Conservation (phyloP, 352 stramenopile genomes). For the Phytopythium chamaehyphon region DNA sequence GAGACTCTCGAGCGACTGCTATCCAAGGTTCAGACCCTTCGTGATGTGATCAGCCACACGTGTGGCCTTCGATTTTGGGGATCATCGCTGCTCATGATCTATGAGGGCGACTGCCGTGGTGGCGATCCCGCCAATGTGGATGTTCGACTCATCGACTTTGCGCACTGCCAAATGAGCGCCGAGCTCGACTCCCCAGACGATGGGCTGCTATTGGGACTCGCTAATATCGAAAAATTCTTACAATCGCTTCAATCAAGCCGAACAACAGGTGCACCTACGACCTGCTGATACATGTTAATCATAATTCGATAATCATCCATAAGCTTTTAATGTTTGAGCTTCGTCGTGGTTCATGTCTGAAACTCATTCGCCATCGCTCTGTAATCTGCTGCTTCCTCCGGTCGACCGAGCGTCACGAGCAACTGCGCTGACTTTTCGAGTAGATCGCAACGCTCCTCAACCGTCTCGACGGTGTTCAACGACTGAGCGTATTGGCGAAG, state of each 20-base stretch:
- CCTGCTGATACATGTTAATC: too few relatives aligned
- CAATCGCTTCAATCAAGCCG: slow-evolving; percentile 22
- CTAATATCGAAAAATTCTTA: slow-evolving; percentile 53
- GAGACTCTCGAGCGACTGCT: slow-evolving; percentile 41
- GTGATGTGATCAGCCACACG: slow-evolving; percentile 35
- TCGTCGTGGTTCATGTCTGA: slow-evolving; percentile 20
- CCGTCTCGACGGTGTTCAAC: slow-evolving; percentile 33
- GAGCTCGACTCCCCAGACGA: slow-evolving; percentile 48
- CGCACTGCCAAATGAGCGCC: slow-evolving; percentile 67
- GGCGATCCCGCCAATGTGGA: slow-evolving; percentile 20
- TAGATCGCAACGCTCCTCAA: slow-evolving; percentile 37
- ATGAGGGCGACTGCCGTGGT: slow-evolving; percentile 54
- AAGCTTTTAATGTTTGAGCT: too few relatives aligned
- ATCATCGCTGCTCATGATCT: slow-evolving; percentile 67
- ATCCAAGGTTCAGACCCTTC: slow-evolving; percentile 37
- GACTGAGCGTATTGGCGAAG: slow-evolving; percentile 63
- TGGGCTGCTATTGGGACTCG: slow-evolving; percentile 58
- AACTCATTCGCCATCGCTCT: slow-evolving; percentile 53
- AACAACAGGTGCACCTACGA: slow-evolving; percentile 1
- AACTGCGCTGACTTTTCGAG: slow-evolving; percentile 63
- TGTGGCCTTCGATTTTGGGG: slow-evolving; percentile 71
- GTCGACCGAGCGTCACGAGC: slow-evolving; percentile 58
- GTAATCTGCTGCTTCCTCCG: slow-evolving; percentile 68
- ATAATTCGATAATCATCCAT: too few relatives aligned
- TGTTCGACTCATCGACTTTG: slow-evolving; percentile 77